A percentile compares a stretch with the other conserved stretches of the same genome.
phyloP scores from a whole-genome alignment of 2,329 filamentous ascomycete species.

The Fusarium staphyleae region DNA sequence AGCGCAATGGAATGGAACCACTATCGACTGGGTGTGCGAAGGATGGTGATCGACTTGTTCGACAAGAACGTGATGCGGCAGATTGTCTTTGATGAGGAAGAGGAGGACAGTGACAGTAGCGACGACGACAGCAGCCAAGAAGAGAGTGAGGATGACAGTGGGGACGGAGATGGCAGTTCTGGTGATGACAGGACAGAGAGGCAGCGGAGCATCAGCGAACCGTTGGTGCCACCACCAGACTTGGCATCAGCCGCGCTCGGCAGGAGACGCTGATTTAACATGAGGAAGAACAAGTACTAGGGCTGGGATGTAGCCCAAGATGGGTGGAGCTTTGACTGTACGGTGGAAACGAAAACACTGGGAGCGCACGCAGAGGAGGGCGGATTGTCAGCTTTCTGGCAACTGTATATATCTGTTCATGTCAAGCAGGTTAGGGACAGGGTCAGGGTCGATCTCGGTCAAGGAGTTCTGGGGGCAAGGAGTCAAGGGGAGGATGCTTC shows the following conservation, averaged over 20 bases:
- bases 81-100: slow-evolving; percentile 74
- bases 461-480: slow-evolving; percentile 29
- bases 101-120: slow-evolving; percentile 66
- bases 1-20: slow-evolving; percentile 86
- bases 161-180: slow-evolving; percentile 57
- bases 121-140: slow-evolving; percentile 59
- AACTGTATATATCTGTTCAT: slow-evolving; percentile 25
- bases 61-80: slow-evolving; percentile 86
- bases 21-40: slow-evolving; percentile 84
- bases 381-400: slow-evolving; percentile 1
- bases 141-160: slow-evolving; percentile 48
- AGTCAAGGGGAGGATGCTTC: slow-evolving; percentile 5
- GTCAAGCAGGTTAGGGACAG: slow-evolving; percentile 9
- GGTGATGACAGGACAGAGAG: slow-evolving; percentile 64
- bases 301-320: not conserved
- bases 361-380: slow-evolving; percentile 10
- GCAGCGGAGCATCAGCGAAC: slow-evolving; percentile 61
- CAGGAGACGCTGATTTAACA: slow-evolving; percentile 39
- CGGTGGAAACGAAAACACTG: slow-evolving; percentile 30
- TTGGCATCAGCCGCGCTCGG: slow-evolving; percentile 47
- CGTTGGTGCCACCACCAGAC: slow-evolving; percentile 46
- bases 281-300: not conserved
- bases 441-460: slow-evolving; percentile 17
- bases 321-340: slow-evolving; percentile 25
- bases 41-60: slow-evolving; percentile 93